Percentiles rank a stretch among this genome's conserved stretches.
phyloP scores from a whole-genome alignment of 2,329 filamentous ascomycete species.

The Claviceps sp. region DNA sequence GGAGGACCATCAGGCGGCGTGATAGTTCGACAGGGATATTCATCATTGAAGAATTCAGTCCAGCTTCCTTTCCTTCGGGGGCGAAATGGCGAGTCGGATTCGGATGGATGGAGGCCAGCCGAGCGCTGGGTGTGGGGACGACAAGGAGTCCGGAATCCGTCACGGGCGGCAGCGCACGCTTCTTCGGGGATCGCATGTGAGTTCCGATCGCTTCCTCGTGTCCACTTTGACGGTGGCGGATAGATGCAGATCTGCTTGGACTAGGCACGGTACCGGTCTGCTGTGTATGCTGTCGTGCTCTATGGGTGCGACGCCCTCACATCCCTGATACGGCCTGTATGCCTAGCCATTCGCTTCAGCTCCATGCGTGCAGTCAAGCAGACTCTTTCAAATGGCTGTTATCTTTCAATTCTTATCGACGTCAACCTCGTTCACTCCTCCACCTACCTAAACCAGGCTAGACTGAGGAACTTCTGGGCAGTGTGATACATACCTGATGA shows the following conservation, averaged over 20 bases:
- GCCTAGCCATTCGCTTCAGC: not conserved
- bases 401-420: not conserved
- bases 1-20: not conserved
- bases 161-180: not conserved
- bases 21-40: not conserved
- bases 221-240: slow-evolving; percentile 6
- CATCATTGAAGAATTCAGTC: not conserved
- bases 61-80: not conserved
- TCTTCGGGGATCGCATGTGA: slow-evolving; percentile 6
- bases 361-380: not conserved
- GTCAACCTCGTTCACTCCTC: not conserved
- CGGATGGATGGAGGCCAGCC: not conserved
- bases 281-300: not conserved
- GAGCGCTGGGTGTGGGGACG: not conserved
- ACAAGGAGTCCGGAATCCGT: not conserved
- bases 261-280: not conserved
- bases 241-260: slow-evolving; percentile 5
- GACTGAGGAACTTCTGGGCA: slow-evolving; percentile 5
- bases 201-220: slow-evolving; percentile 6
- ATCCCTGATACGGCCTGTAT: not conserved
- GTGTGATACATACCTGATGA: not conserved
- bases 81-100: not conserved
- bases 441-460: slow-evolving; percentile 8
- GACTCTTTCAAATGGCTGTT: not conserved
- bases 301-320: not conserved